Evolutionary conservation across 2,329 filamentous ascomycete genomes (phyloP), one percentile per base, ranked within the genome.

Genomic region (Orbilia quercus): DNA sequence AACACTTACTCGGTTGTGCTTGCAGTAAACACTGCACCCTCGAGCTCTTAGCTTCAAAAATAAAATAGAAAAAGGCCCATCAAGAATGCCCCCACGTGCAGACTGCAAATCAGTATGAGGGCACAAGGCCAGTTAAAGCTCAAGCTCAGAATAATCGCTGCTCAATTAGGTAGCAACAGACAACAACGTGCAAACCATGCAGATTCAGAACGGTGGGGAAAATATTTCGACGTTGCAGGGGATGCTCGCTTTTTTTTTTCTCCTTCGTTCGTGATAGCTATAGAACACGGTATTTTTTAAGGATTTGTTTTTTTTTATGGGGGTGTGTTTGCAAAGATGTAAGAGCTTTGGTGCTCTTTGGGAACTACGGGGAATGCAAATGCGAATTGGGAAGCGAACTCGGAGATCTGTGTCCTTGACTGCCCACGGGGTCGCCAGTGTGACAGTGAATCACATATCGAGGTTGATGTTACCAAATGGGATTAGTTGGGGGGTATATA

Each of bases 101-200:
- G 45, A 34, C 63, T 42, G 45, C 34, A 57, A 38, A 20, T 66
- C 47, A 36, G 22, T 31, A 58, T 25, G 47, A 58, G 47, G n/a
- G 51, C 31, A 44, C 22, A 23, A 66, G 51, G 16, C 42, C 22
- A 57, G 40, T 50, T 38, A 36, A 18, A 58, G 40, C 1, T 36
- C 42, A 70, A 59, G 47, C 20, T 36, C 28, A 31, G 28, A 51
- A 62, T 55, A 25, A 16, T 44, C 60, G 51, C 38, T 20, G 58
- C 66, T 63, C 66, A 25, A 71, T 63, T 64, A 47, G 58, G 66
- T 63, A 64, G 66, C 66, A 64, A 58, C 51, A 57, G 51, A 71
- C 66, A 71, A 58, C 58, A 62, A 58, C 50, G 50, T 57, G 66
- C 66, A 71, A 71, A 71, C 66, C 23, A 14, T 63, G 66, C 65